Base-by-base conservation (phyloP, 2,329 filamentous ascomycete species). In the Periconia sp. region DNA sequence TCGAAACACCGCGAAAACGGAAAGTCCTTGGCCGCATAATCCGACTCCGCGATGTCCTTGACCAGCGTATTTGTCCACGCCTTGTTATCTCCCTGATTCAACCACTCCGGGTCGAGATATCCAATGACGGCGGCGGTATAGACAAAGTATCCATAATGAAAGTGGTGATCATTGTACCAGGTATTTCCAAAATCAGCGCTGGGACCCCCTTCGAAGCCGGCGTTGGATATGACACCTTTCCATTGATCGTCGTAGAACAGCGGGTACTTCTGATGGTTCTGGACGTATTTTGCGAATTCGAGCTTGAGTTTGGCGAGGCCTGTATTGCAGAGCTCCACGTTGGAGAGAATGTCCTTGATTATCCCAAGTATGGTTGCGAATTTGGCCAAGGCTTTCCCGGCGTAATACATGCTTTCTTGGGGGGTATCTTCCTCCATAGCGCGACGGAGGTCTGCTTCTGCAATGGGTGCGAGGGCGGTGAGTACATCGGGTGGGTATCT, bases 391-490 rank as follows among this genome's bases (percentile, higher is more conserved):
- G 70, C 68, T 59, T 80, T 97, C 62, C 94, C 94, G 62, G 89
- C 90, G 73, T 88, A 97, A 74, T 97, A 97, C 85, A 96, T 92
- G 37, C 91, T 96, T 69, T 93, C 84, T 35, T 90, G 78, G 58
- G 94, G 84, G 6, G 85, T 85, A 66, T 94, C 87, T 0, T 78
- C 77, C n/a, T 79, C 73, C 73, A 97, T 90, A 68, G 92, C 82
- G 73, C 94, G 87, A 1, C 84, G 82, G 1, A 96, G 77, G 71
- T 99, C 94, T 18, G 80, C 82, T n/a, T 81, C 78, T 1, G 91
- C 89, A 9, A 86, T 79, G 1, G 81, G 77, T 35, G 77, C 76
- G 52, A 95, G 88, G 2, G 78, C 76, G 2, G 79, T 70, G 60
- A 86, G 84, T 1, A 85, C 82, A n/a, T 78, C 74, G 1, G 70